Base-by-base conservation (phyloP, 768 basidiomycete species). In the Pleurotus tuber-regium region DNA sequence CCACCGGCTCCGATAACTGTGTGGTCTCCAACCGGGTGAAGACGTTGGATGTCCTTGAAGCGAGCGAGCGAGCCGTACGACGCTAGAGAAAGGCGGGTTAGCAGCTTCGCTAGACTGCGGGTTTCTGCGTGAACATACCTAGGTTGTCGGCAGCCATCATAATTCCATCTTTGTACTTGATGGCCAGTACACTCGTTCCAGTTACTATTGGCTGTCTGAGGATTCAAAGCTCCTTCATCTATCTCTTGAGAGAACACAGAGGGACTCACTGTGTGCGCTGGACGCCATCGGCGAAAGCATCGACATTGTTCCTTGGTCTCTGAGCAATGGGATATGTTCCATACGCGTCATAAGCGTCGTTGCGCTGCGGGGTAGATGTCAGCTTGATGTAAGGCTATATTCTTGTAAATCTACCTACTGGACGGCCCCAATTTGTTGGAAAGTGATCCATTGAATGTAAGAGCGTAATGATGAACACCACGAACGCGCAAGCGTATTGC, bases 91-190 rank as follows among this genome's bases (percentile, higher is more conserved):
- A 28, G 41, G 8, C 25, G 31, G 12, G 19, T 30, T 16, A 24
- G 19, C 16, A 35, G 10, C 11, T 28, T 28, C n/a, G 26, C 2
- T 31, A 21, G 28, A 29, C 11, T 28, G 4, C n/a, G n/a, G n/a
- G n/a, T n/a, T n/a, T n/a, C n/a, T n/a, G n/a, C n/a, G n/a, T n/a
- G n/a, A n/a, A 66, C 80, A 50, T 55, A 95, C 95, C 95, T 44
- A 98, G 87, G 62, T 88, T 98, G 76, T 99, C 97, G 30, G 97
- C 94, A 25, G 97, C 94, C 78, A 99, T 85, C 91, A 99, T 96
- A 57, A 99, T 83, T 7, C 97, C 97, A 61, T 92, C 93, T 69
- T 95, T 93, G 79, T 80, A 98, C 70, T 91, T 90, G 69, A 99
- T 76, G 2, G 89, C 97, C 28, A 99, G 79, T 4, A 99, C 93